A percentile compares a stretch with the other conserved stretches of the same genome.
Conservation (phyloP, 2,329 filamentous ascomycete species). For the Talaromyces sp. region DNA sequence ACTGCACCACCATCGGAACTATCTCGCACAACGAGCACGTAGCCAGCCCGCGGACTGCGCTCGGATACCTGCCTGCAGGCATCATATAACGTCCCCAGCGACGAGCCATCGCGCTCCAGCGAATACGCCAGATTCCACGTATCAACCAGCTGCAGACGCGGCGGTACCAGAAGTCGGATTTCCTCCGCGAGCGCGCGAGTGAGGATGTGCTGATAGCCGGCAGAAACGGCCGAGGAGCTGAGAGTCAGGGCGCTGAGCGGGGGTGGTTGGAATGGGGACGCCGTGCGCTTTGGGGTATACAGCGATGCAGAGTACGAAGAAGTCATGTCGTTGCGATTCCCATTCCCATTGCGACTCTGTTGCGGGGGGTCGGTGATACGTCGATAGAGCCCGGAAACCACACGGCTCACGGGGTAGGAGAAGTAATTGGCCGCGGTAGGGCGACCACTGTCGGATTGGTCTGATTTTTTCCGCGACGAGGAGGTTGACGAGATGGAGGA, state of each 20-base stretch:
- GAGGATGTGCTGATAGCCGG: slow-evolving; percentile 55
- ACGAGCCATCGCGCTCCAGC: slow-evolving; percentile 85
- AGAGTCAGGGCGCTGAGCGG: slow-evolving; percentile 77
- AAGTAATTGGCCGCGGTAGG: slow-evolving; percentile 43
- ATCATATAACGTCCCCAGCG: slow-evolving; percentile 78
- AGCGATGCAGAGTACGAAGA: slow-evolving; percentile 37
- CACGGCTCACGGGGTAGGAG: slow-evolving; percentile 47
- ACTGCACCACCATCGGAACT: slow-evolving; percentile 45
- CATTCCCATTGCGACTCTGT: slow-evolving; percentile 14
- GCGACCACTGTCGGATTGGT: slow-evolving; percentile 14
- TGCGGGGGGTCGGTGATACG: slow-evolving; percentile 50
- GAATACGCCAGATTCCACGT: slow-evolving; percentile 85
- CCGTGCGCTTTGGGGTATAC: slow-evolving; percentile 52
- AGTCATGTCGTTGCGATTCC: slow-evolving; percentile 22
- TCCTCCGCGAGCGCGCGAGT: slow-evolving; percentile 77
- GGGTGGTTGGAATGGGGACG: slow-evolving; percentile 79
- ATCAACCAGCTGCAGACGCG: slow-evolving; percentile 79
- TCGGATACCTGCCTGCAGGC: slow-evolving; percentile 64
- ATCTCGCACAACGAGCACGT: slow-evolving; percentile 83
- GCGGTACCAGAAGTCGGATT: slow-evolving; percentile 81
- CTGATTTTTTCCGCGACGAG: slow-evolving; percentile 12
- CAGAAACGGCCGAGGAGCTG: slow-evolving; percentile 52
- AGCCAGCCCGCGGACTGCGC: slow-evolving; percentile 67
- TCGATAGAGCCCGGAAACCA: slow-evolving; percentile 60
- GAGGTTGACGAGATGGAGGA: slow-evolving; percentile 8